Evolutionary conservation across 2,329 filamentous ascomycete genomes (phyloP).

Genomic region (Nemania abortiva): DNA sequence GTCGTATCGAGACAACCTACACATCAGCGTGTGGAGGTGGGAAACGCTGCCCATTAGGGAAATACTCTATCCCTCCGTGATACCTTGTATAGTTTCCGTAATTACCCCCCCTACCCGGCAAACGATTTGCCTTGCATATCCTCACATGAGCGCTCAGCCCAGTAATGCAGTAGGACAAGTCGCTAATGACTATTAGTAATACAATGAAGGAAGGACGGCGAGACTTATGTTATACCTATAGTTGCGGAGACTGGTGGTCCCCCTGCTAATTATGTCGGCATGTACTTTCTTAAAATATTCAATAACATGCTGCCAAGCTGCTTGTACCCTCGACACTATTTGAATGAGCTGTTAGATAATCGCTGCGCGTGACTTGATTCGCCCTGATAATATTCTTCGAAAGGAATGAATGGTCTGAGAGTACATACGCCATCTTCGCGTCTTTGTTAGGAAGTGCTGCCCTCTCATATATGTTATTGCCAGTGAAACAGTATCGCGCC

Average conservation of each 20-base stretch:
- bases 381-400: not conserved
- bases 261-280: not conserved
- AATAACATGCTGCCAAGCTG: not conserved
- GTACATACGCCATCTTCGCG: slow-evolving; percentile 8
- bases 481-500: not conserved
- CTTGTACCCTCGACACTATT: not conserved
- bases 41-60: too few relatives aligned
- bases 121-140: too few relatives aligned
- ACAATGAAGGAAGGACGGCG: not conserved
- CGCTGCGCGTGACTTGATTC: not conserved
- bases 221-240: not conserved
- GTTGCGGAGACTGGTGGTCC: too few relatives aligned
- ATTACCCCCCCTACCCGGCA: too few relatives aligned
- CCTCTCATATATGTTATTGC: not conserved
- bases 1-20: not conserved
- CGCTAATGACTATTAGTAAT: slow-evolving; percentile 1
- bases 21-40: too few relatives aligned
- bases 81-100: too few relatives aligned
- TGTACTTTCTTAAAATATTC: not conserved
- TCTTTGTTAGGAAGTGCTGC: not conserved
- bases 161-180: not conserved
- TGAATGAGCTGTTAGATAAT: not conserved
- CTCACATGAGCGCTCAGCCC: slow-evolving; percentile 2
- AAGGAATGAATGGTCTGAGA: not conserved
- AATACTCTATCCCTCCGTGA: too few relatives aligned